These are phyloP conservation scores for Suillus alpinus DNA, from an alignment of 768 basidiomycete species.

Conservation along the genomic window DNA sequence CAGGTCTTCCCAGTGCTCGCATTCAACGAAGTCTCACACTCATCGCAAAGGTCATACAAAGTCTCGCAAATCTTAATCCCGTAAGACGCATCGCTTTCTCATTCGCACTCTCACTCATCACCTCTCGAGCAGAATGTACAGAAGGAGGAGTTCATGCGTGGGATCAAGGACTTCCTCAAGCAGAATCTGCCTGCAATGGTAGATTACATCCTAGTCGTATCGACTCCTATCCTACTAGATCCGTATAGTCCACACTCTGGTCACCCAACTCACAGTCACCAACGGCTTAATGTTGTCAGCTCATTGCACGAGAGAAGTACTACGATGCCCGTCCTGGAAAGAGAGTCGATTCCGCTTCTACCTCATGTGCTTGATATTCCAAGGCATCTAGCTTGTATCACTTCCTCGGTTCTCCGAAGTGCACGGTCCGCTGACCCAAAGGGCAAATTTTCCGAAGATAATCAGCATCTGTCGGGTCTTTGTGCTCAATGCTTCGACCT, in stretches of 20 bases:
- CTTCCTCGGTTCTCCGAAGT: slow-evolving; percentile 72
- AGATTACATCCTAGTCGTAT: slow-evolving; percentile 75
- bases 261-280: slow-evolving; percentile 39
- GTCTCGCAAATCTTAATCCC: slow-evolving; percentile 79
- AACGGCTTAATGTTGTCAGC: slow-evolving; percentile 52
- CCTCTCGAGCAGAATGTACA: slow-evolving; percentile 46
- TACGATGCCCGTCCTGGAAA: slow-evolving; percentile 54
- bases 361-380: slow-evolving; percentile 79
- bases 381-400: slow-evolving; percentile 71
- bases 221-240: slow-evolving; percentile 42
- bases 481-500: slow-evolving; percentile 63
- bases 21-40: slow-evolving; percentile 80
- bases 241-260: slow-evolving; percentile 25
- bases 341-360: slow-evolving; percentile 69
- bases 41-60: slow-evolving; percentile 88
- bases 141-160: slow-evolving; percentile 82
- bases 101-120: slow-evolving; percentile 5
- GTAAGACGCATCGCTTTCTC: slow-evolving; percentile 37
- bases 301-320: slow-evolving; percentile 56
- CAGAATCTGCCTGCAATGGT: slow-evolving; percentile 68
- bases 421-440: slow-evolving; percentile 42
- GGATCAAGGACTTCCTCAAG: slow-evolving; percentile 69
- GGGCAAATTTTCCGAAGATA: slow-evolving; percentile 34
- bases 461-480: slow-evolving; percentile 50
- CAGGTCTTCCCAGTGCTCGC: slow-evolving; percentile 63